These are phyloP conservation scores for Avena sativa DNA, from an alignment of 176 grass and related monocot species.

Conservation along the genomic window DNA sequence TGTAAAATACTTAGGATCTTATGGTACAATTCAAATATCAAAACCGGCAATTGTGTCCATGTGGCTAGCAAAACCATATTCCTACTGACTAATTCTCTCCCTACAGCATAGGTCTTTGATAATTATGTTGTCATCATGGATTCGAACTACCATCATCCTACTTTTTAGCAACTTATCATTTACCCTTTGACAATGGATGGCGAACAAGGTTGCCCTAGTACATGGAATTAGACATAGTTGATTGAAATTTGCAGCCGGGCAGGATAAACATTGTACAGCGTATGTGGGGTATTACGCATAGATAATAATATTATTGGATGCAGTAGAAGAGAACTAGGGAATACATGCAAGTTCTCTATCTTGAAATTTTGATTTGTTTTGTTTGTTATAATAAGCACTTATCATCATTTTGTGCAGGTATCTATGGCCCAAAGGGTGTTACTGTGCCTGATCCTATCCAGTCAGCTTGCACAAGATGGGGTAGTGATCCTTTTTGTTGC, in stretches of 20 bases:
- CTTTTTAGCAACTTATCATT: not conserved
- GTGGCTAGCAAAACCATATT: not conserved
- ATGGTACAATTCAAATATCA: not conserved
- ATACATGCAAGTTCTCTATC: not conserved
- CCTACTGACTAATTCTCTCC: not conserved
- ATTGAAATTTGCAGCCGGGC: not conserved
- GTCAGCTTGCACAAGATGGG: constrained; percentile 95
- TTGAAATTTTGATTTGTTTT: constrained; percentile 14
- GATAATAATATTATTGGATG: not conserved
- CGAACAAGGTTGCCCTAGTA: not conserved
- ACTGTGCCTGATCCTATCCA: constrained; percentile 84
- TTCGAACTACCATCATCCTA: not conserved
- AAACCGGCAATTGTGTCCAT: not conserved
- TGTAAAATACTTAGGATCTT: not conserved
- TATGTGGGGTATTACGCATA: not conserved
- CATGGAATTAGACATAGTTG: not conserved
- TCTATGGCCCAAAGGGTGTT: constrained; percentile 83
- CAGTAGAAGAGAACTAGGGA: not conserved
- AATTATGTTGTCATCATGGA: not conserved
- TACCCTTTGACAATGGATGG: not conserved
- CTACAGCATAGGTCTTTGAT: not conserved
- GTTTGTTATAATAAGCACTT: constrained; percentile 4
- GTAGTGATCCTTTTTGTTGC: constrained; percentile 72
- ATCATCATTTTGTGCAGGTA: constrained; percentile 56
- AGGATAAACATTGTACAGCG: not conserved